A percentile compares a stretch with the other conserved stretches of the same genome.
These are phyloP conservation scores for Wickerhamiella australiensis DNA, from an alignment of 805 yeast species.

Conservation along the genomic window DNA sequence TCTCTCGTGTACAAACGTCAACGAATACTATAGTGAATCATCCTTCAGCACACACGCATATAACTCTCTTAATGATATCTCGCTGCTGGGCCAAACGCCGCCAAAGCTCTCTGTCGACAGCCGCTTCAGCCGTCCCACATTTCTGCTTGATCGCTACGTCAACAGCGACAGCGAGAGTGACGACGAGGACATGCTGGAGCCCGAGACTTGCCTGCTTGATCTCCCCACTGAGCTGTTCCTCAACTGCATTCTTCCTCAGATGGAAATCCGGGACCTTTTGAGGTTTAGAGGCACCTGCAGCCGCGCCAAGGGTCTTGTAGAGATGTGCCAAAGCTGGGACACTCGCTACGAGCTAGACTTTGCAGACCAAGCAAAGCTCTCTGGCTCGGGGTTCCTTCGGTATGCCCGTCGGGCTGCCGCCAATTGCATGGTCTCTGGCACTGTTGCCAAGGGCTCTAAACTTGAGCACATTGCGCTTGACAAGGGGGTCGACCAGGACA, in stretches of 20 bases:
- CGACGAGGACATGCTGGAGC: neutral
- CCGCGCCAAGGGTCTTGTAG: neutral
- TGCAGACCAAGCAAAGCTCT: neutral
- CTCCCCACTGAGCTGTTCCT: constrained; percentile 6
- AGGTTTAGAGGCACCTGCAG: neutral
- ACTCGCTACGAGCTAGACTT: constrained; percentile 3
- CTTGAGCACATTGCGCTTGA: constrained; percentile 5
- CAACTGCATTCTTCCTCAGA: constrained; percentile 5
- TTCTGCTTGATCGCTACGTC: neutral
- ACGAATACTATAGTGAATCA: neutral
- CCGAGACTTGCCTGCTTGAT: neutral
- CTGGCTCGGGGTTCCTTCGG: constrained; percentile 7
- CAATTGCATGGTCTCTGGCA: neutral
- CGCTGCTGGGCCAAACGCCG: constrained; percentile 1
- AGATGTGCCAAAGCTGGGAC: constrained; percentile 7
- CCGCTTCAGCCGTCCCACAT: constrained; percentile 3
- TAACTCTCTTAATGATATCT: constrained; percentile 3
- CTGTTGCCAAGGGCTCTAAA: constrained; percentile 4
- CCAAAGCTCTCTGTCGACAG: constrained; percentile 5
- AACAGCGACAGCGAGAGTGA: constrained; percentile 9
- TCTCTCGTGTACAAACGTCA: neutral
- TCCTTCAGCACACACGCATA: neutral
- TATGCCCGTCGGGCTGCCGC: constrained; percentile 6
- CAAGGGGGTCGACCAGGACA: neutral
- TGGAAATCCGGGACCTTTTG: neutral